Conservation (phyloP, 495 filamentous ascomycete genomes). For the Glarea lozoyensis region DNA sequence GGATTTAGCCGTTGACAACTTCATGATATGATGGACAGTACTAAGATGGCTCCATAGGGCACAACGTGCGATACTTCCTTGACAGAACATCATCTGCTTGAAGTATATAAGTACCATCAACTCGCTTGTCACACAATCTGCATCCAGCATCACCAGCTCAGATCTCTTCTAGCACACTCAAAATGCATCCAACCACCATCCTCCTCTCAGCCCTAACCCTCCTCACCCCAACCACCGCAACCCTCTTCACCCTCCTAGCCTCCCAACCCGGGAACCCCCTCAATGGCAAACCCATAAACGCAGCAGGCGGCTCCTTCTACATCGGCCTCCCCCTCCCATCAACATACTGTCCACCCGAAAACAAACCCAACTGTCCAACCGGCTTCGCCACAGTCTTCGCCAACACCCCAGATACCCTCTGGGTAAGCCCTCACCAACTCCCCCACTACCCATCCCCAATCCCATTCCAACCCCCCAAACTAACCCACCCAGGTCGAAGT, state of each 20-base stretch:
- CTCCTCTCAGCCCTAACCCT: not conserved
- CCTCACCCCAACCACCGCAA: not conserved
- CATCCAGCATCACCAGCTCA: not conserved
- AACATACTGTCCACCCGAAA: slow-evolving; percentile 7
- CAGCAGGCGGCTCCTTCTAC: slow-evolving; percentile 8
- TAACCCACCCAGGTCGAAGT: slow-evolving; percentile 37
- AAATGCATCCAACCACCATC: not conserved
- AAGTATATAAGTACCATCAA: not conserved
- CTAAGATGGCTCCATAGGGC: too few species aligned
- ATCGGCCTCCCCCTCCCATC: slow-evolving; percentile 4
- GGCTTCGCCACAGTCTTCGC: not conserved
- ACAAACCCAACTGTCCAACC: not conserved
- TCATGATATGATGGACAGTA: too few species aligned
- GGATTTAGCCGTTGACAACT: too few species aligned
- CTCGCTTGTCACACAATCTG: not conserved
- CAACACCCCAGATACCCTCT: slow-evolving; percentile 4
- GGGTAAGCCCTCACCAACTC: not conserved
- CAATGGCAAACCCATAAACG: slow-evolving; percentile 11
- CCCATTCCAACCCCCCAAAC: not conserved
- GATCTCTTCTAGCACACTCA: not conserved
- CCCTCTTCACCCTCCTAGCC: slow-evolving; percentile 4
- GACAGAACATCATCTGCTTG: too few species aligned
- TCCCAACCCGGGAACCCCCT: slow-evolving; percentile 4
- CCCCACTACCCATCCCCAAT: not conserved
- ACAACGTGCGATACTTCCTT: too few species aligned